phyloP scores from a whole-genome alignment of 139 green algal genomes.

The Penium margaritaceum region DNA sequence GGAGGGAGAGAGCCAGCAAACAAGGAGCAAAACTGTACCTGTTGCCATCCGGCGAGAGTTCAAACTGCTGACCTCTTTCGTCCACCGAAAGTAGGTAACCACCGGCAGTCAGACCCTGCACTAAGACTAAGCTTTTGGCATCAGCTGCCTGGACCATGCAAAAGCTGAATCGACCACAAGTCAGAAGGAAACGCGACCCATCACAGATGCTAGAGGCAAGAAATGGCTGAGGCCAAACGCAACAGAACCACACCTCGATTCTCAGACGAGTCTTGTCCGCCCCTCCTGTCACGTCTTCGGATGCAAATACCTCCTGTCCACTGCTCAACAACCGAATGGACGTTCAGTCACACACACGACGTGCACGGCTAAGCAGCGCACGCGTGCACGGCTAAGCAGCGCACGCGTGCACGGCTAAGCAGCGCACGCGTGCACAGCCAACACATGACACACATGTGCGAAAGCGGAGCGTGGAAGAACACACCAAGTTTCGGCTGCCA shows the following conservation, averaged over 20 bases:
- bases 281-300: background rate
- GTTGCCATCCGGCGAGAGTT: conserved; percentile 20
- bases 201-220: too few species aligned
- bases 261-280: background rate
- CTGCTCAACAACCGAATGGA: background rate
- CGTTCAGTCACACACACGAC: background rate
- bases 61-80: conserved; percentile 4
- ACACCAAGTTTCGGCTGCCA: too few species aligned
- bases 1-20: background rate
- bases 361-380: background rate
- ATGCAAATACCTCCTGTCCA: background rate
- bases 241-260: background rate
- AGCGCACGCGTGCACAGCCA: too few species aligned
- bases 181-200: too few species aligned
- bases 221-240: background rate
- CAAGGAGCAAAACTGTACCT: conserved; percentile 10
- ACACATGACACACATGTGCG: background rate
- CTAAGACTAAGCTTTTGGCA: too few species aligned
- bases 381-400: background rate
- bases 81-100: conserved; percentile 21
- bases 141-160: too few species aligned
- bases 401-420: too few species aligned
- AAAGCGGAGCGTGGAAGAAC: background rate
- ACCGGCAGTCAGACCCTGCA: background rate
- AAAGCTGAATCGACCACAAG: too few species aligned